Evolutionary conservation across 2,329 filamentous ascomycete species (phyloP).

Genomic region (Didymella lethalis): DNA sequence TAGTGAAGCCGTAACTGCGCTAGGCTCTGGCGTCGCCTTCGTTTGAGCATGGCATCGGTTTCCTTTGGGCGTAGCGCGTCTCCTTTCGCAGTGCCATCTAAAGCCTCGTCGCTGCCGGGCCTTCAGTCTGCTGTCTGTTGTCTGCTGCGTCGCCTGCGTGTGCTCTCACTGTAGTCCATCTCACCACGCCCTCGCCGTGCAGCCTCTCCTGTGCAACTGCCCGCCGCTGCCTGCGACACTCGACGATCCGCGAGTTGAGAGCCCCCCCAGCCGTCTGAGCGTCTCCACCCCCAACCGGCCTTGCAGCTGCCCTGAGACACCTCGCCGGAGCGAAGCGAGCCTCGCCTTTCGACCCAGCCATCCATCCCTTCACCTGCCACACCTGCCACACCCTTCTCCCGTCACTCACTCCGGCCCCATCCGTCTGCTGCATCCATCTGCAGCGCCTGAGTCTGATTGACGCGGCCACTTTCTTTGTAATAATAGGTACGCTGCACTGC

Average conservation of each 20-base stretch:
- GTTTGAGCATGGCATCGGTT: slow-evolving; percentile 25
- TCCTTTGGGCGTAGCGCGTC: slow-evolving; percentile 22
- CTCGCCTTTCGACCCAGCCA: slow-evolving; percentile 36
- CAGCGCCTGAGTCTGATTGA: slow-evolving; percentile 2
- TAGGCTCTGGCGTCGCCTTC: slow-evolving; percentile 29
- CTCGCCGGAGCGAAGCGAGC: slow-evolving; percentile 41
- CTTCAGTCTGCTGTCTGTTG: slow-evolving; percentile 3
- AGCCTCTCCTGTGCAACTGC: slow-evolving; percentile 4
- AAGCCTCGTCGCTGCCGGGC: slow-evolving; percentile 16
- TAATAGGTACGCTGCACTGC: slow-evolving; percentile 39
- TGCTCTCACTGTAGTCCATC: background rate
- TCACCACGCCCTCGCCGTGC: background rate
- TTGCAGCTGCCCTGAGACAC: slow-evolving; percentile 37
- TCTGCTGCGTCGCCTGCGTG: background rate
- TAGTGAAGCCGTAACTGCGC: slow-evolving; percentile 15
- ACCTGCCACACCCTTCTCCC: slow-evolving; percentile 10
- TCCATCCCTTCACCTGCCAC: slow-evolving; percentile 41
- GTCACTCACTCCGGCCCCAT: slow-evolving; percentile 9
- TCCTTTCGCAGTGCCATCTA: slow-evolving; percentile 28
- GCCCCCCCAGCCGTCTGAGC: slow-evolving; percentile 29
- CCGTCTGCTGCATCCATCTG: slow-evolving; percentile 7
- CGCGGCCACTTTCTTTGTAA: slow-evolving; percentile 30
- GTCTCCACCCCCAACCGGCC: slow-evolving; percentile 37
- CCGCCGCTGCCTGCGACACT: slow-evolving; percentile 39
- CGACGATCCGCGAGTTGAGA: slow-evolving; percentile 26